These are phyloP conservation scores for Kazachstania kunashirensis DNA, from an alignment of 805 yeast genomes.

Conservation along the genomic window DNA sequence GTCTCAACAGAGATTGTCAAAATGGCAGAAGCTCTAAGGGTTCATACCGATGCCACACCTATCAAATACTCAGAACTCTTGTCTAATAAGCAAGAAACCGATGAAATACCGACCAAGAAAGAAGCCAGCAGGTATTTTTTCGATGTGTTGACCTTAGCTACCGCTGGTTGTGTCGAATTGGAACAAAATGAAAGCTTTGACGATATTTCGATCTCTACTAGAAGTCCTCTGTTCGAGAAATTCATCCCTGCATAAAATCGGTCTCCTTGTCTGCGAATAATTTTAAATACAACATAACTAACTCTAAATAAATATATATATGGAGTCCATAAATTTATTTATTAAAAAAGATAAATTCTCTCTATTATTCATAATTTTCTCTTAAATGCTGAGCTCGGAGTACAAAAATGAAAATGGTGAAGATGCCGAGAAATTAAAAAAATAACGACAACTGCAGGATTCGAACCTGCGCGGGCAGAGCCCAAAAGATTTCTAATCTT, in stretches of 20 bases:
- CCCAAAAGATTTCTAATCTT: constrained; percentile 53
- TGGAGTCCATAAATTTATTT: no score
- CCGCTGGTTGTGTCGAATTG: constrained; percentile 57
- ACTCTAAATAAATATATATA: no score
- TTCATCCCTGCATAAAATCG: constrained; percentile 11
- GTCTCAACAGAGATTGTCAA: constrained; percentile 23
- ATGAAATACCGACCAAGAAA: constrained; percentile 9
- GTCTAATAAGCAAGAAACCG: neutral
- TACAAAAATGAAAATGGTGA: no score
- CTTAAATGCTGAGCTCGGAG: no score
- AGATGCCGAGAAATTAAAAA: no score
- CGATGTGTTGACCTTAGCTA: constrained; percentile 73
- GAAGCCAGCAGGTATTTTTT: constrained; percentile 45
- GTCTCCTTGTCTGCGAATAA: no score
- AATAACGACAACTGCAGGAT: constrained; percentile 46
- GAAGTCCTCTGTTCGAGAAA: constrained; percentile 31
- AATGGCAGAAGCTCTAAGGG: constrained; percentile 22
- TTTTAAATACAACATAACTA: no score
- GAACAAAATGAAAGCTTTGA: constrained; percentile 54
- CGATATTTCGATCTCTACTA: constrained; percentile 43
- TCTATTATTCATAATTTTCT: no score
- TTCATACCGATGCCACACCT: constrained; percentile 2
- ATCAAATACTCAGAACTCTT: constrained; percentile 6
- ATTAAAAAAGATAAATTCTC: no score
- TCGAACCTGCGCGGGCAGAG: constrained; percentile 58